phyloP scores from a whole-genome alignment of 805 yeast genomes.

The Debaryomyces castellii region DNA sequence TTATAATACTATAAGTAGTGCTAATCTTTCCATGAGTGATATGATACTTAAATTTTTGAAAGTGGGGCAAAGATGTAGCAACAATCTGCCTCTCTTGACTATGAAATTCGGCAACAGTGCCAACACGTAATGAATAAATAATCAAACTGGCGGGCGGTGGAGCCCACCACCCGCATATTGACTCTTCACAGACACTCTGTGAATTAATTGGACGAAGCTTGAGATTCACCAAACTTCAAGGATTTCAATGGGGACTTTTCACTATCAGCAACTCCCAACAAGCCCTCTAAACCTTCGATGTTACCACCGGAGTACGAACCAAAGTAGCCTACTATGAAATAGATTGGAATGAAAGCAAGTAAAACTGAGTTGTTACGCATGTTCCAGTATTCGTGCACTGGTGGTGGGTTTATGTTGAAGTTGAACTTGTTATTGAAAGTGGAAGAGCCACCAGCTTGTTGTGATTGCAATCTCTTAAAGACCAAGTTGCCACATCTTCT shows the following conservation, averaged over 20 bases:
- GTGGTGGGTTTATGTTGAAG: slow-evolving; percentile 45
- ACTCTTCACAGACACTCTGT: not conserved
- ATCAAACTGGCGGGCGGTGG: too few relatives aligned
- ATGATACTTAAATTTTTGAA: not conserved
- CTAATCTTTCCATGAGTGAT: not conserved
- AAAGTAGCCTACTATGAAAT: slow-evolving; percentile 32
- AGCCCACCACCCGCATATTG: too few relatives aligned
- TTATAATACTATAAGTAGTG: not conserved
- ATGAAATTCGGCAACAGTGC: not conserved
- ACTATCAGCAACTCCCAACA: slow-evolving; percentile 33
- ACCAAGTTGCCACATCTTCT: slow-evolving; percentile 11
- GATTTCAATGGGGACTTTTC: slow-evolving; percentile 40
- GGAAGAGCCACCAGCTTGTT: slow-evolving; percentile 12
- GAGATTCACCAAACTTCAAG: slow-evolving; percentile 38
- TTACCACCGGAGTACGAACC: slow-evolving; percentile 30
- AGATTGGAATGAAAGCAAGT: slow-evolving; percentile 38
- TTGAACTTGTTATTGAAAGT: slow-evolving; percentile 39
- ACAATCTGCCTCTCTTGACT: too few relatives aligned
- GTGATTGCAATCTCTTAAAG: slow-evolving; percentile 30
- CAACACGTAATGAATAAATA: not conserved
- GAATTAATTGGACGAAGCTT: slow-evolving; percentile 11
- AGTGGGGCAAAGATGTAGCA: too few relatives aligned
- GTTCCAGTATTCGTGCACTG: slow-evolving; percentile 46
- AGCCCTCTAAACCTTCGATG: slow-evolving; percentile 29
- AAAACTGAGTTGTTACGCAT: slow-evolving; percentile 34